Evolutionary conservation across 2,329 filamentous ascomycete species (phyloP).

Genomic region (Fusarium sp.): DNA sequence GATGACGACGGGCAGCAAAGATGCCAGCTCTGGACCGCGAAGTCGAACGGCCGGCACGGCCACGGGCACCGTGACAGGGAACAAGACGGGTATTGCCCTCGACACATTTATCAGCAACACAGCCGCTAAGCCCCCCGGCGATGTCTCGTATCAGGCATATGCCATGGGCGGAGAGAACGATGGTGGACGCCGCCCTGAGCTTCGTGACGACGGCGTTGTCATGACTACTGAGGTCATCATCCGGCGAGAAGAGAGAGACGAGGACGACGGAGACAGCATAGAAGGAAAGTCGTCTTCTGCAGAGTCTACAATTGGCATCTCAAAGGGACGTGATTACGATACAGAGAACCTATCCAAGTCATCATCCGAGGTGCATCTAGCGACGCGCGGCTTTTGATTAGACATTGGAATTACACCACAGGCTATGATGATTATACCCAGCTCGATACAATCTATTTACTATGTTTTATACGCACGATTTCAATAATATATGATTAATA

Average conservation of each 20-base stretch:
- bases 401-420: background rate
- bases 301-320: slow-evolving; percentile 25
- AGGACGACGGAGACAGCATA: slow-evolving; percentile 33
- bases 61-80: background rate
- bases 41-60: slow-evolving; percentile 30
- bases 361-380: slow-evolving; percentile 43
- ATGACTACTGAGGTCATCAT: slow-evolving; percentile 45
- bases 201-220: slow-evolving; percentile 33
- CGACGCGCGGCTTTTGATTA: slow-evolving; percentile 37
- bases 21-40: slow-evolving; percentile 40
- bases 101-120: slow-evolving; percentile 38
- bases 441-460: background rate
- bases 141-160: slow-evolving; percentile 41
- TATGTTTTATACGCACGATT: background rate
- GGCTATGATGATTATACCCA: slow-evolving; percentile 29
- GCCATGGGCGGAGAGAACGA: slow-evolving; percentile 41
- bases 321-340: slow-evolving; percentile 27
- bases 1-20: slow-evolving; percentile 45
- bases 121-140: slow-evolving; percentile 15
- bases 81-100: slow-evolving; percentile 33
- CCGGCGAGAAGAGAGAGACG: slow-evolving; percentile 33
- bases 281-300: slow-evolving; percentile 27
- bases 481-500: background rate
- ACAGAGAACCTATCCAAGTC: slow-evolving; percentile 39
- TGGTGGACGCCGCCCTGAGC: background rate